These are phyloP conservation scores for Nidularia pulvinata DNA, from an alignment of 768 basidiomycete genomes.

Conservation along the genomic window DNA sequence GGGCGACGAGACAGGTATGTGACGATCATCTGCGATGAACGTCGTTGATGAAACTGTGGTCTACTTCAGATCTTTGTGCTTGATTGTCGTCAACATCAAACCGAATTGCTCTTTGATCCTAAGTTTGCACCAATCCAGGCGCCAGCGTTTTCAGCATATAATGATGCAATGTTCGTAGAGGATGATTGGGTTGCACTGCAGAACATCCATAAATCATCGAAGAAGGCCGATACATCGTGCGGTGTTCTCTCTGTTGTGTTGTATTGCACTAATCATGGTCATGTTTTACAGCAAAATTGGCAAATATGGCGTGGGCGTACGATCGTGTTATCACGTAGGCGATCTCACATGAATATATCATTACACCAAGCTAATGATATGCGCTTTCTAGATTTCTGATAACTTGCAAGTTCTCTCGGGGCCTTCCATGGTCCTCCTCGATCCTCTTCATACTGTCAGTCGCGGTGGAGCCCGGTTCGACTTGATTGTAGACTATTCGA, in stretches of 20 bases:
- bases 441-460: conserved; percentile 31
- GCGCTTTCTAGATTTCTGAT: conserved; percentile 38
- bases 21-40: background rate
- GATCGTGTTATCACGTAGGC: conserved; percentile 48
- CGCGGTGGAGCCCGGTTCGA: conserved; percentile 22
- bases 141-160: conserved; percentile 45
- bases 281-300: conserved; percentile 40
- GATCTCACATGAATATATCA: background rate
- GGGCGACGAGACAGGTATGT: conserved; percentile 40
- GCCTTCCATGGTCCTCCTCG: conserved; percentile 34
- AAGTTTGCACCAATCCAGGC: conserved; percentile 30
- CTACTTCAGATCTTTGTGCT: conserved; percentile 35
- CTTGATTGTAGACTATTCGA: conserved; percentile 14
- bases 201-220: conserved; percentile 43
- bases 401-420: conserved; percentile 47
- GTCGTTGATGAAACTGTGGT: background rate
- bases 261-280: background rate
- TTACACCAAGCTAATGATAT: background rate
- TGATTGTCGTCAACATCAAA: conserved; percentile 30
- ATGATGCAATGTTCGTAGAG: conserved; percentile 37
- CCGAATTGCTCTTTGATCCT: conserved; percentile 16
- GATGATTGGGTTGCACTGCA: conserved; percentile 43
- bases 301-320: conserved; percentile 52
- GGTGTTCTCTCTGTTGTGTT: conserved; percentile 5
- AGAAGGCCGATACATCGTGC: conserved; percentile 41